A percentile compares a stretch with the other conserved stretches of the same genome.
These are phyloP conservation scores for Angomonas ambiguus DNA, from an alignment of 208 protist genomes.

Conservation along the genomic window DNA sequence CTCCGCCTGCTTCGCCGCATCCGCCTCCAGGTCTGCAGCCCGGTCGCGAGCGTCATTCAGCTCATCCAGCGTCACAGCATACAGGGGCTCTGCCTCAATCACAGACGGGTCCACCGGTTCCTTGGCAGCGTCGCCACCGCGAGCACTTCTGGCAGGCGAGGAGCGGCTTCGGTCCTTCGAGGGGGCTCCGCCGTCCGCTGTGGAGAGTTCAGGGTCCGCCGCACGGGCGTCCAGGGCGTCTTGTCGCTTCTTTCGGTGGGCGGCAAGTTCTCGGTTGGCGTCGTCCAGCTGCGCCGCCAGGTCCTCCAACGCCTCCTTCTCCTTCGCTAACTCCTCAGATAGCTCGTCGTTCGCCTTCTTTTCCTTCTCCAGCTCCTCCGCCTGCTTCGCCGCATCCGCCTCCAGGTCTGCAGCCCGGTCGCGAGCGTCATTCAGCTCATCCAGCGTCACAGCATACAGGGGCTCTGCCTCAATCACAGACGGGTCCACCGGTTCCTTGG, in stretches of 20 bases:
- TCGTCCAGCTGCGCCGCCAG: constrained; percentile 12
- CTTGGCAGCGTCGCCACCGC: background rate
- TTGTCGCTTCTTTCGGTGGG: constrained; percentile 22
- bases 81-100: constrained; percentile 17
- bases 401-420: background rate
- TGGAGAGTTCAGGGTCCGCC: constrained; percentile 16
- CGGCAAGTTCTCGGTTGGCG: constrained; percentile 18
- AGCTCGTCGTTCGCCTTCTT: background rate
- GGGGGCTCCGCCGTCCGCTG: constrained; percentile 2
- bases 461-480: background rate
- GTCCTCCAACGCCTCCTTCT: constrained; percentile 2
- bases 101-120: constrained; percentile 8
- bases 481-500: background rate
- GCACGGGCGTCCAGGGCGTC: constrained; percentile 22
- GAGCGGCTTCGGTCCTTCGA: background rate
- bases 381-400: background rate
- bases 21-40: background rate
- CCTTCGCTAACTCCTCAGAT: background rate
- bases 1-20: constrained; percentile 21
- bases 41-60: constrained; percentile 13
- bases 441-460: background rate
- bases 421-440: background rate
- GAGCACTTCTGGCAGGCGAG: background rate
- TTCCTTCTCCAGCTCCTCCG: background rate
- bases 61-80: constrained; percentile 29